These are phyloP conservation scores for Mortierella antarctica DNA, from an alignment of 192 early-diverging fungal genomes.

Conservation along the genomic window DNA sequence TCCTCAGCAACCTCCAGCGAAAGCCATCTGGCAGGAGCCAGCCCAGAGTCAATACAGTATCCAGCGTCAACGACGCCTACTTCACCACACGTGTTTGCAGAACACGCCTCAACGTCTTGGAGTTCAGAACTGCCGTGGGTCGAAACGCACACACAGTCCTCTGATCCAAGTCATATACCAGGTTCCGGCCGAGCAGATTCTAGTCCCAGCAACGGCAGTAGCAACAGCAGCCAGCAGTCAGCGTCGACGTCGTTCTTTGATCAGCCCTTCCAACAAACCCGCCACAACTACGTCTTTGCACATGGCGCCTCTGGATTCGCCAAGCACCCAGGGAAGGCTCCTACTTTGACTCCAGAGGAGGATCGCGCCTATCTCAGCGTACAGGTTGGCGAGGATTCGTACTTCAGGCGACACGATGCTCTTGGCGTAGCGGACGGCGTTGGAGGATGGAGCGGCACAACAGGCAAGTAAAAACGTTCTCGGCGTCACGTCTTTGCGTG, in stretches of 20 bases:
- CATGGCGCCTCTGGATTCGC: constrained; percentile 65
- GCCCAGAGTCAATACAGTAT: constrained; percentile 3
- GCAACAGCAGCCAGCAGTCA: not conserved
- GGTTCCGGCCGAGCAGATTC: not conserved
- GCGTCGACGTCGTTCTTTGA: constrained; percentile 30
- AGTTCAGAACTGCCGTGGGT: constrained; percentile 48
- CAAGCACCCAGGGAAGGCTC: constrained; percentile 52
- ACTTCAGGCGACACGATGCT: constrained; percentile 86
- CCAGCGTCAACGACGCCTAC: not conserved
- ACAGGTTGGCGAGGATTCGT: constrained; percentile 94
- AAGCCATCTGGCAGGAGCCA: too few species aligned
- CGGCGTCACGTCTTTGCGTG: not conserved
- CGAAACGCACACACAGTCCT: constrained; percentile 29
- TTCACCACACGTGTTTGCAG: constrained; percentile 23
- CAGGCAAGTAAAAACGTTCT: constrained; percentile 34
- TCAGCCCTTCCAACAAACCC: constrained; percentile 50
- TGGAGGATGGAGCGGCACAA: constrained; percentile 88
- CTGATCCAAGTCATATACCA: constrained; percentile 21
- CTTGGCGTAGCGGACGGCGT: constrained; percentile 97
- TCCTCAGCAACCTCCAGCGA: constrained; percentile 6
- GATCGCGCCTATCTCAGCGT: constrained; percentile 70
- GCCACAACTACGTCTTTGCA: constrained; percentile 54
- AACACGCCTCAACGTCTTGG: constrained; percentile 23
- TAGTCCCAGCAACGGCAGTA: constrained; percentile 3
- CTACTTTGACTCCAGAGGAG: constrained; percentile 40